Evolutionary conservation across 208 protist genomes (phyloP), one percentile per base, ranked within the genome.

Genomic region (Trypanosoma caninum): DNA sequence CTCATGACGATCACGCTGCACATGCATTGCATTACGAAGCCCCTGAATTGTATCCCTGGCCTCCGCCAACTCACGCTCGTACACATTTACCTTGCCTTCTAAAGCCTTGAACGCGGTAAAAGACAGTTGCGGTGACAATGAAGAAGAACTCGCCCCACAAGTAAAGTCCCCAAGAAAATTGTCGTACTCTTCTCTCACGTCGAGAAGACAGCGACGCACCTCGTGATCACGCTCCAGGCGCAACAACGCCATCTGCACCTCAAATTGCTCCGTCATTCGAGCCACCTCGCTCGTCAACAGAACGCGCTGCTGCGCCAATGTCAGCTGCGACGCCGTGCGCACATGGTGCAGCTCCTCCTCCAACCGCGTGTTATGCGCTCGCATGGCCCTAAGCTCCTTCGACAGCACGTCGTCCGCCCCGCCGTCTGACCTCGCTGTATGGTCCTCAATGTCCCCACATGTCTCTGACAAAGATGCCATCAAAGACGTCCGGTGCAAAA

Each of bases 291-390:
- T 44, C 18, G 52, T 48, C 7, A 76, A 23, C 3, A 63, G 45
- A 18, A 16, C 14, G 2, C 59, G 42, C 51, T 83, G 66, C 47
- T 87, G 80, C n/a, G 59, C 59, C 20, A 87, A 48, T 10, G 70
- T 65, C 11, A 80, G 59, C 38, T 68, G 72, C 3, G 65, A 65
- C 20, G 78, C 55, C 0, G 74, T 65, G 44, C 69, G 65, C 27
- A 77, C 68, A 44, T 84, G 59, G 18, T 70, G 54, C 27, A 81
- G 54, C 59, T 83, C 76, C 34, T 64, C 71, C 3, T 46, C 45
- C 31, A 88, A 47, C 27, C 71, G 63, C 1, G 66, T 67, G 48
- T 67, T 50, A 3, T 34, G 33, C 23, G 7, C 34, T 9, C 23
- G 53, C 41, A 69, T 14, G 14, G n/a, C n/a, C n/a, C 44, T 5